These are phyloP conservation scores for Cornus controversa DNA, from an alignment of 148 eudicot genomes.

Conservation along the genomic window DNA sequence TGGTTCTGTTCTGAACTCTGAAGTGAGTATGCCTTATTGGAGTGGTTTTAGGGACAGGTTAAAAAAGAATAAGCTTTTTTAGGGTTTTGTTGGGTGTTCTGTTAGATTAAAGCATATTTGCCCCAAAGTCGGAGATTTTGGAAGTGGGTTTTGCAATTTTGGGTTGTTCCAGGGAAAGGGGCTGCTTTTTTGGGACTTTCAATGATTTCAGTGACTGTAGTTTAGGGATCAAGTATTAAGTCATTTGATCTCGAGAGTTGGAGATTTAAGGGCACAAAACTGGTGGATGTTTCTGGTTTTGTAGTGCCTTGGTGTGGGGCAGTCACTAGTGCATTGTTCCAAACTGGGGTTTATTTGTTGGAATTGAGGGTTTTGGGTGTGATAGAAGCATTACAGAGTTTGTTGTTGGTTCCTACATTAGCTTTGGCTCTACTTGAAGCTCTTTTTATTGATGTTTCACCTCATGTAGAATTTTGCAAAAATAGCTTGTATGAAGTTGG, in stretches of 20 bases:
- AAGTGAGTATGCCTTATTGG: conserved; percentile 14
- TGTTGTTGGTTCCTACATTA: conserved; percentile 4
- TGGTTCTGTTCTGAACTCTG: conserved; percentile 2
- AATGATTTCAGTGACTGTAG: conserved; percentile 11
- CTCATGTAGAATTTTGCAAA: conserved; percentile 5
- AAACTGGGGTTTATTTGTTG: conserved; percentile 1
- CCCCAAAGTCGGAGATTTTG: neutral
- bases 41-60: too few species aligned
- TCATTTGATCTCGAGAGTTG: neutral
- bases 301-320: conserved; percentile 10
- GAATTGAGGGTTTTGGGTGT: conserved; percentile 9
- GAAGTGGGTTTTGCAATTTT: conserved; percentile 13
- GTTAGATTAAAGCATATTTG: conserved; percentile 14
- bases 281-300: neutral
- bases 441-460: too few species aligned
- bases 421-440: neutral
- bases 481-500: conserved; percentile 92
- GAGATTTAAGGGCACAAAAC: neutral
- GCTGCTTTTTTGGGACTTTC: conserved; percentile 16
- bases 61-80: too few species aligned
- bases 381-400: conserved; percentile 5
- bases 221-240: conserved; percentile 12
- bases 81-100: conserved; percentile 13
- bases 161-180: conserved; percentile 1
- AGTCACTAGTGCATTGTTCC: conserved; percentile 3